Base-by-base conservation (phyloP, 2,329 filamentous ascomycete genomes). In the Aspergillus texensis region DNA sequence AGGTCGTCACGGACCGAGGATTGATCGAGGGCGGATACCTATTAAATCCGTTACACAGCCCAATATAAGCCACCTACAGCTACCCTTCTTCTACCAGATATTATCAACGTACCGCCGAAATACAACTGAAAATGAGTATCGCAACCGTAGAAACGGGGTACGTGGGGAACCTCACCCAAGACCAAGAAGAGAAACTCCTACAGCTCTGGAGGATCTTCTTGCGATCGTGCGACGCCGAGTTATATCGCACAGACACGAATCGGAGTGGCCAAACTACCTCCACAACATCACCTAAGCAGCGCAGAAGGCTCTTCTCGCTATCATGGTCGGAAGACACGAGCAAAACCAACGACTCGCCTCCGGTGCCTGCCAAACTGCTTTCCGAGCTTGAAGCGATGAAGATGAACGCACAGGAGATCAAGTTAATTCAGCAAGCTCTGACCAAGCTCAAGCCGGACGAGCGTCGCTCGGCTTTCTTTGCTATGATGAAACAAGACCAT, bases 401-500 rank as follows among this genome's bases (percentile, higher is more conserved):
- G 16, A 64, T 72, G 41, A 65, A 57, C 6, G 55, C 62, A 10
- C 54, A 68, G 16, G 73, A 95, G 76, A 90, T 86, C 45, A 94
- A 93, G 76, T 88, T 92, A 55, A 96, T 93, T 77, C 87, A 91
- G 69, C 88, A 94, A 21, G 90, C 92, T 0, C 78, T 98, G 11
- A 89, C 90, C 57, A 91, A 85, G 64, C 86, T 90, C 67, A 84
- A 88, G 0, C 91, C 94, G 0, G 91, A 94, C 71, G 85, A 90
- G 52, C 86, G 98, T 67, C 88, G 93, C 54, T 82, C 84, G 30
- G 89, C 93, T 0, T 89, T 98, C 72, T 96, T 94, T 91, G 85
- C 82, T 68, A 95, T 96, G 90, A 86, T 94, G 64, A 98, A 97
- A 82, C 90, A 94, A 73, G 94, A 98, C 72, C 88, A 97, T 74